These are phyloP conservation scores for Polygonum maritimum DNA, from an alignment of 148 eudicot species.

Conservation along the genomic window DNA sequence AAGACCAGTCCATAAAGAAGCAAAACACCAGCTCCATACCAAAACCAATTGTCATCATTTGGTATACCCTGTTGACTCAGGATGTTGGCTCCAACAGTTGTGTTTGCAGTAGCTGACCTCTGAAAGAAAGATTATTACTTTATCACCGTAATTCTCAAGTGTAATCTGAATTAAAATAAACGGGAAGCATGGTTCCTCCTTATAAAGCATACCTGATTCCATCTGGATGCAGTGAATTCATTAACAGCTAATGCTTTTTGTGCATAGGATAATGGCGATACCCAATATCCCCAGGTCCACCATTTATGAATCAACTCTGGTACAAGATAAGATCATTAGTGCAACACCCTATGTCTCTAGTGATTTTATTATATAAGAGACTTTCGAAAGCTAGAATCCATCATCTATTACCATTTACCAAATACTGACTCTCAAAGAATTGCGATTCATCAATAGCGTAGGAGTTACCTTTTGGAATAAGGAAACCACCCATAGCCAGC, in stretches of 20 bases:
- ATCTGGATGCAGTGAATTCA: conserved; percentile 70
- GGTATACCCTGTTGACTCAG: conserved; percentile 42
- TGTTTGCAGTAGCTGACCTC: conserved; percentile 34
- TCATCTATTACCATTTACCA: not conserved
- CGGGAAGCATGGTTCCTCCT: not conserved
- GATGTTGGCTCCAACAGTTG: conserved; percentile 41
- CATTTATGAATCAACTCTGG: conserved; percentile 73
- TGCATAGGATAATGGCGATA: conserved; percentile 74
- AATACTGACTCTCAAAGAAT: not conserved
- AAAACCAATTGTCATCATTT: conserved; percentile 50
- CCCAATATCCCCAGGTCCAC: conserved; percentile 94
- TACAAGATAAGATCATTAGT: conserved; percentile 11
- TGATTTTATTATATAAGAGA: not conserved
- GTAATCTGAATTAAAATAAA: too few species aligned
- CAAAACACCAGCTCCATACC: conserved; percentile 70
- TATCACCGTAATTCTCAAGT: not conserved
- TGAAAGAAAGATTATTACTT: conserved; percentile 19
- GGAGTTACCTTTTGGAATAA: conserved; percentile 53
- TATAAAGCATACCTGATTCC: conserved; percentile 49
- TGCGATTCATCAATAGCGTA: not conserved
- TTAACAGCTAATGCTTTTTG: conserved; percentile 77
- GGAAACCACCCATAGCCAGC: conserved; percentile 72
- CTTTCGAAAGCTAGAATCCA: not conserved
- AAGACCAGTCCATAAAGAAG: conserved; percentile 49
- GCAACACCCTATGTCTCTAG: not conserved